A percentile compares a stretch with the other conserved stretches of the same genome.
These are phyloP conservation scores for Trichoderma atrobrunneum DNA, from an alignment of 2,329 filamentous ascomycete genomes.

Conservation along the genomic window DNA sequence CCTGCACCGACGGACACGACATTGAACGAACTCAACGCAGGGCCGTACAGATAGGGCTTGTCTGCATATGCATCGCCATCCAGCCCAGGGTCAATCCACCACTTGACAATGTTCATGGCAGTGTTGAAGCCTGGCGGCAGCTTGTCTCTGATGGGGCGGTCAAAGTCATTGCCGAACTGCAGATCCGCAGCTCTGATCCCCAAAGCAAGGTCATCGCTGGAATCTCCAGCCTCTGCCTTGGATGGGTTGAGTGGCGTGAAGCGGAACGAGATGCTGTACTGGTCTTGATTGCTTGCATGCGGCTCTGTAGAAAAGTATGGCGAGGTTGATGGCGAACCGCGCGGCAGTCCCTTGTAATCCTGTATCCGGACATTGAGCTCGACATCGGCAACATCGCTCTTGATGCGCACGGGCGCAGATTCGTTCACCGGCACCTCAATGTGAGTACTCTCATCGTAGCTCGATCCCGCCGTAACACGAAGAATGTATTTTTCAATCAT, in stretches of 20 bases:
- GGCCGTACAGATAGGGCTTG: conserved; percentile 80
- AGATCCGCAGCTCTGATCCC: conserved; percentile 69
- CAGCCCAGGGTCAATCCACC: conserved; percentile 86
- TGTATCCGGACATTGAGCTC: conserved; percentile 73
- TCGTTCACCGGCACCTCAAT: conserved; percentile 73
- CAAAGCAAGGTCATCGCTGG: conserved; percentile 25
- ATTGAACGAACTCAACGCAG: conserved; percentile 78
- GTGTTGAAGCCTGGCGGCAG: conserved; percentile 84
- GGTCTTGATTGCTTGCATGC: conserved; percentile 66
- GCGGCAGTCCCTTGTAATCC: conserved; percentile 67
- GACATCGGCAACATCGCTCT: conserved; percentile 60
- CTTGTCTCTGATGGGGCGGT: conserved; percentile 80
- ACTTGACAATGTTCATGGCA: conserved; percentile 81
- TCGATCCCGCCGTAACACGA: conserved; percentile 74
- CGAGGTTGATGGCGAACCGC: conserved; percentile 64
- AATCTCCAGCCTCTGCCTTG: background rate
- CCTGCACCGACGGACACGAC: conserved; percentile 63
- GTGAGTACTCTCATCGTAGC: conserved; percentile 72
- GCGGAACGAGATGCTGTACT: conserved; percentile 79
- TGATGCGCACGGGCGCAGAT: conserved; percentile 59
- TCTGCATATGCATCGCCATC: conserved; percentile 90
- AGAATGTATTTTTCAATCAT: conserved; percentile 76
- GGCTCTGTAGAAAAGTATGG: conserved; percentile 72
- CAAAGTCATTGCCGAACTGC: conserved; percentile 94
- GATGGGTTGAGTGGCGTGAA: conserved; percentile 64